These are phyloP conservation scores for Orobanche coerulescens DNA, from an alignment of 257 asterid species.

Conservation along the genomic window DNA sequence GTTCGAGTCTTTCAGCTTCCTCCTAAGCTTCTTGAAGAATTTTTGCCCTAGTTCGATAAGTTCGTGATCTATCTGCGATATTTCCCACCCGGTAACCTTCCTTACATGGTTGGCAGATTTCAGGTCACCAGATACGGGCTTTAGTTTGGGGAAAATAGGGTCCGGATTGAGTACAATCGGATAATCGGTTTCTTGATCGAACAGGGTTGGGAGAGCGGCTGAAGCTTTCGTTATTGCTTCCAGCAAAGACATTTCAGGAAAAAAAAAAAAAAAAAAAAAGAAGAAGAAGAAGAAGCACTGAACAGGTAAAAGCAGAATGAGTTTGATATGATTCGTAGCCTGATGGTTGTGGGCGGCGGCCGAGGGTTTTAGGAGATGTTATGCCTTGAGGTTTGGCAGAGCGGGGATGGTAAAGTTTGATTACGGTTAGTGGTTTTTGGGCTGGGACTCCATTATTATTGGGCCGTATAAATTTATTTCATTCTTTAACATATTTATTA, in stretches of 20 bases:
- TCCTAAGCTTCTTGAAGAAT: constrained; percentile 35
- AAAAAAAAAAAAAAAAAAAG: too few relatives aligned
- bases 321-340: not conserved
- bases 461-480: not conserved
- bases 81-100: constrained; percentile 47
- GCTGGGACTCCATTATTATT: not conserved
- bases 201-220: constrained; percentile 17
- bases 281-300: not conserved
- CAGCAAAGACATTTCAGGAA: constrained; percentile 53
- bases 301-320: not conserved
- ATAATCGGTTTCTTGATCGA: constrained; percentile 28
- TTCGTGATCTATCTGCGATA: constrained; percentile 40
- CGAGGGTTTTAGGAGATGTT: not conserved
- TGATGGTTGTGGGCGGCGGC: not conserved
- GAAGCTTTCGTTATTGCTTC: constrained; percentile 64
- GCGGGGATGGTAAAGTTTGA: not conserved
- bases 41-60: constrained; percentile 37
- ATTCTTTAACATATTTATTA: too few relatives aligned
- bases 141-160: constrained; percentile 34
- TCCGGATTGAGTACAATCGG: constrained; percentile 59
- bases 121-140: constrained; percentile 33
- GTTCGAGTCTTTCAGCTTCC: constrained; percentile 40
- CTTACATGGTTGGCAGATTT: constrained; percentile 28
- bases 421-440: not conserved
- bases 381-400: not conserved